Conservation (phyloP, 495 filamentous ascomycete species). For the Xylaria curta region DNA sequence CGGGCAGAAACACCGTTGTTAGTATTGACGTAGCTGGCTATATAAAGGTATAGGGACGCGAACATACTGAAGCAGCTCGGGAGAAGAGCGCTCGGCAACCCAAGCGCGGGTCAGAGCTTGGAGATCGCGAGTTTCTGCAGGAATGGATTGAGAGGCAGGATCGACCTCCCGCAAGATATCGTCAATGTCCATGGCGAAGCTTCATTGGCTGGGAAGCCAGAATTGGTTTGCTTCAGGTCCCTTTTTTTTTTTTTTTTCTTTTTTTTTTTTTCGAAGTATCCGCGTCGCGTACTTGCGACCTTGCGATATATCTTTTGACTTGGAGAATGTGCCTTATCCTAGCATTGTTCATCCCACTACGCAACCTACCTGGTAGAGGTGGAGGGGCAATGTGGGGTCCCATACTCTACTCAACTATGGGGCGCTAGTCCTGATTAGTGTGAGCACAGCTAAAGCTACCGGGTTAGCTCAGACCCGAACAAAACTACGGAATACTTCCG, state of each 20-base stretch:
- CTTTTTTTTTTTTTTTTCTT: not conserved
- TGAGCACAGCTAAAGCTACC: not conserved
- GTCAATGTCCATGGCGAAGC: slow-evolving; percentile 76
- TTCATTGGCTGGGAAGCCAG: not conserved
- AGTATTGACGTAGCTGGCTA: not conserved
- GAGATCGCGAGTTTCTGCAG: slow-evolving; percentile 74
- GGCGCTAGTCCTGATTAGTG: not conserved
- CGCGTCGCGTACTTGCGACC: not conserved
- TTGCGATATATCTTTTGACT: not conserved
- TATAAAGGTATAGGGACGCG: not conserved
- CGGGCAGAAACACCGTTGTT: not conserved
- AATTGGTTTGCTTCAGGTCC: not conserved
- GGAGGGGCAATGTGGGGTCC: not conserved
- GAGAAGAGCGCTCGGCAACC: slow-evolving; percentile 87
- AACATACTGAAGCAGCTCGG: slow-evolving; percentile 70
- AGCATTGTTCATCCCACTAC: slow-evolving; percentile 8
- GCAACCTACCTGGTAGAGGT: not conserved
- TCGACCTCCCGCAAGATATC: slow-evolving; percentile 87
- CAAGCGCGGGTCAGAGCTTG: slow-evolving; percentile 89
- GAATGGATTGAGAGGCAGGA: slow-evolving; percentile 58
- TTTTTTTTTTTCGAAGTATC: not conserved
- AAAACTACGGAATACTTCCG: slow-evolving; percentile 4
- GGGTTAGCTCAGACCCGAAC: not conserved
- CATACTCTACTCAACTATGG: not conserved
- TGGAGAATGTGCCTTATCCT: not conserved